phyloP scores from a whole-genome alignment of 495 filamentous ascomycete genomes.

The Penicillium argentinense region DNA sequence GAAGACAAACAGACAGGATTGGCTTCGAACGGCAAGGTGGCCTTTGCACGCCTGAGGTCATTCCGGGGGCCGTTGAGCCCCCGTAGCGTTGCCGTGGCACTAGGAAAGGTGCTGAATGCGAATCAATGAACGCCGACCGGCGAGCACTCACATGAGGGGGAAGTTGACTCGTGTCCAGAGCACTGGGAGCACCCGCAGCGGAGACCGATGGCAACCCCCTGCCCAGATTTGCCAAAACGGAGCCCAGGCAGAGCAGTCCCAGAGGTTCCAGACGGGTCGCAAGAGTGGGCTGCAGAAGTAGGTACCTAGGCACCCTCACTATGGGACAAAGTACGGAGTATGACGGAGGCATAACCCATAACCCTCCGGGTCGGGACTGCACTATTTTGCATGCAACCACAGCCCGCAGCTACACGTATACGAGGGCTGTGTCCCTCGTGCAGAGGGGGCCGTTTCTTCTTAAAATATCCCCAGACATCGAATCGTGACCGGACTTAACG shows the following conservation, averaged over 20 bases:
- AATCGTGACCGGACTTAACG: too few relatives aligned
- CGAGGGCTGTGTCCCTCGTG: constrained; percentile 5
- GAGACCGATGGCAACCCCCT: too few relatives aligned
- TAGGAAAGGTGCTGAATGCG: too few relatives aligned
- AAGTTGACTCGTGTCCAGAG: too few relatives aligned
- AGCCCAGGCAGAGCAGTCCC: not conserved
- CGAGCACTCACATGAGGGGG: too few relatives aligned
- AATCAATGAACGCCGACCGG: too few relatives aligned
- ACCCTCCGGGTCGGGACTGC: not conserved
- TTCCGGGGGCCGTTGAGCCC: not conserved
- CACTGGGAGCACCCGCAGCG: too few relatives aligned
- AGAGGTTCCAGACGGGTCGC: not conserved
- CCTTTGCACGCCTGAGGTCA: constrained; percentile 5
- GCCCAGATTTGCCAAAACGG: not conserved
- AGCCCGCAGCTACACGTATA: not conserved
- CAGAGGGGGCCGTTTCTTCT: constrained; percentile 8
- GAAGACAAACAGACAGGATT: not conserved
- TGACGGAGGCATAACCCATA: constrained; percentile 7
- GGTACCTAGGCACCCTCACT: too few relatives aligned
- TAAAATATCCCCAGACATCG: not conserved
- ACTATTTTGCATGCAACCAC: not conserved
- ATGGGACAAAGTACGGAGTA: not conserved
- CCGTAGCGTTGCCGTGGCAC: not conserved
- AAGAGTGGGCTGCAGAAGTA: constrained; percentile 8
- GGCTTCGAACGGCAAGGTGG: constrained; percentile 9